phyloP scores from a whole-genome alignment of 2,329 filamentous ascomycete species.

The Monilinia fructicola region DNA sequence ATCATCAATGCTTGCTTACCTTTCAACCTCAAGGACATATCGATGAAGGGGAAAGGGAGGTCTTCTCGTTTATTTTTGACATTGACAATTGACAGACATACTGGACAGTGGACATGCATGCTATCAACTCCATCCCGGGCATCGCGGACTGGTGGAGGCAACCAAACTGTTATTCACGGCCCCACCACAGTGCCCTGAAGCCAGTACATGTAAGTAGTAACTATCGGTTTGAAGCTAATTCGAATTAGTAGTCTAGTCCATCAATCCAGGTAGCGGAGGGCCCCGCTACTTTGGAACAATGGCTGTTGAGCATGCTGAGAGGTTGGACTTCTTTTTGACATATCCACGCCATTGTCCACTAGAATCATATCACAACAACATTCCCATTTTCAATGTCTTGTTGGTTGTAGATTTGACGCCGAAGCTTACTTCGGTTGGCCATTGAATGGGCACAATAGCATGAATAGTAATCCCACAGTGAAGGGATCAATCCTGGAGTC shows the following conservation, averaged over 20 bases:
- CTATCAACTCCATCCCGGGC: not conserved
- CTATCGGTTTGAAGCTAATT: conserved; percentile 6
- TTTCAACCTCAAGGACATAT: not conserved
- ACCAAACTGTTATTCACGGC: conserved; percentile 2
- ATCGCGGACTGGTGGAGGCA: not conserved
- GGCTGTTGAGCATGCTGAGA: not conserved
- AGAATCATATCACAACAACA: conserved; percentile 9
- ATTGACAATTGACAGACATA: not conserved
- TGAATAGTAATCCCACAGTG: not conserved
- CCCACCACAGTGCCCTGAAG: conserved; percentile 7
- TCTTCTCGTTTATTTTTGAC: not conserved
- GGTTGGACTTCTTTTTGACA: not conserved
- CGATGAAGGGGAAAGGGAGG: too few relatives aligned
- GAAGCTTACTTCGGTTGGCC: not conserved
- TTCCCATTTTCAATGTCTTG: not conserved
- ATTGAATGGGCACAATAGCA: not conserved
- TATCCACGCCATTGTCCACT: not conserved
- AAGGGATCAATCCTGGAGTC: conserved; percentile 1
- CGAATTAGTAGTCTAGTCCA: not conserved
- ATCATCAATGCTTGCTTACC: conserved; percentile 1
- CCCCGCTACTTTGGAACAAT: conserved; percentile 1
- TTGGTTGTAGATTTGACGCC: conserved; percentile 1
- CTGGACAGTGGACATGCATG: not conserved
- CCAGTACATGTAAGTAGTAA: not conserved
- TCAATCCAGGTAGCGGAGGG: not conserved